Base-by-base conservation (phyloP, 768 basidiomycete species). In the Boletus patriciae region DNA sequence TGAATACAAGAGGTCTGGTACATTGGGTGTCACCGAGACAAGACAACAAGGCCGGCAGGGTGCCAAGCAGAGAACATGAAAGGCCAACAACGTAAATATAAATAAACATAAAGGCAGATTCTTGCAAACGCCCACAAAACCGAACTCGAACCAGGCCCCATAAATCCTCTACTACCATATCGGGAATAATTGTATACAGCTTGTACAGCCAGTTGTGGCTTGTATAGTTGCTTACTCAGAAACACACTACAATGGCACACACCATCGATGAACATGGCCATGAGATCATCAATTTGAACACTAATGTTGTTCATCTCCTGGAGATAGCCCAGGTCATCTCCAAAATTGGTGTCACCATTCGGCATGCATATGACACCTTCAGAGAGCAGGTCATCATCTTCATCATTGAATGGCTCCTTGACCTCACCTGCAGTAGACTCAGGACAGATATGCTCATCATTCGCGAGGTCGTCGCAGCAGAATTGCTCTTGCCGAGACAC, bases 281-380 rank as follows among this genome's bases (percentile, higher is more conserved):
- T 25, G 90, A 87, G 50, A 84, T 94, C 46, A 81, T 98, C 51
- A 85, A 90, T 19, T 88, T 86, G 76, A 85, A 86, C 63, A 74
- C 78, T 11, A 69, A 71, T 37, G 71, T 77, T n/a, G 49, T 76
- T 8, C 74, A 76, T 29, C 77, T 96, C 36, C 80, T 95, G 23
- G 90, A 91, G 59, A 86, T 87, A 51, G 92, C 92, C 0, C 85
- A 86, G 57, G 79, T 82, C 50, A 85, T 98, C 58, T 76, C 85
- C 7, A 88, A 93, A 66, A 77, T 98, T 2, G 93, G 90, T 15
- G 90, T 97, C 38, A 94, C 92, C 5, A 84, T 98, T 50, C 85
- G 94, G 5, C 80, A 89, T 38, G 88, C 91, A 8, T 86, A 87
- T 65, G 93, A 96, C 66, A 90, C 89, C 0, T 97, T 93, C 67